These are phyloP conservation scores for Collybiopsis confluens DNA, from an alignment of 768 basidiomycete genomes.

Conservation along the genomic window DNA sequence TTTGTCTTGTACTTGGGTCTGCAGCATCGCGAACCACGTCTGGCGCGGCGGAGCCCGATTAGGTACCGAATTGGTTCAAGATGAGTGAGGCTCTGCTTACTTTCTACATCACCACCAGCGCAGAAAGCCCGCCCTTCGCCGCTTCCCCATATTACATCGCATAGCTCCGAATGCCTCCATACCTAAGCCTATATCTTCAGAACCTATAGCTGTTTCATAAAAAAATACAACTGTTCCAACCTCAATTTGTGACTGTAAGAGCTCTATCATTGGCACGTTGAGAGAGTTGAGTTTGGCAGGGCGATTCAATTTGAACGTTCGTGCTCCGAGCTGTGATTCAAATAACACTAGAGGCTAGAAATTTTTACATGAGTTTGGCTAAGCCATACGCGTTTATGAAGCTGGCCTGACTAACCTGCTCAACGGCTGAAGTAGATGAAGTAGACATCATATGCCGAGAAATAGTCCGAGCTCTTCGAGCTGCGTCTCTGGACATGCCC, in stretches of 20 bases:
- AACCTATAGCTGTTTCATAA: background rate
- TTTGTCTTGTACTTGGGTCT: conserved; percentile 44
- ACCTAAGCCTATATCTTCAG: conserved; percentile 37
- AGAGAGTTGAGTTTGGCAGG: conserved; percentile 79
- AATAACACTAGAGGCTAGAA: conserved; percentile 56
- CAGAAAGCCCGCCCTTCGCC: conserved; percentile 81
- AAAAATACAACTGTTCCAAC: conserved; percentile 32
- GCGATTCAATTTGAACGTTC: conserved; percentile 78
- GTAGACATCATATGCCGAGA: conserved; percentile 47
- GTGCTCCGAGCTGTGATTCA: conserved; percentile 56
- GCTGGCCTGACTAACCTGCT: conserved; percentile 8
- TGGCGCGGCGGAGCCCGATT: conserved; percentile 27
- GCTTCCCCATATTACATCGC: conserved; percentile 67
- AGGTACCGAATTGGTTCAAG: background rate
- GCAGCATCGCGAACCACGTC: conserved; percentile 54
- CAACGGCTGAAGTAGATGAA: conserved; percentile 22
- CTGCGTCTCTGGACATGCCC: conserved; percentile 39
- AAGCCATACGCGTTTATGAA: conserved; percentile 2
- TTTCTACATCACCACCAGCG: conserved; percentile 89
- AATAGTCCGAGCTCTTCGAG: conserved; percentile 41
- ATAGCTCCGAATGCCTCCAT: conserved; percentile 71
- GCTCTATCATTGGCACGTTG: conserved; percentile 69
- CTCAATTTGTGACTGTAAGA: conserved; percentile 71
- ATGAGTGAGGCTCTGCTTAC: conserved; percentile 42
- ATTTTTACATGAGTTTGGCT: conserved; percentile 14